Evolutionary conservation across 2,329 filamentous ascomycete species (phyloP), one percentile per base, ranked within the genome.

Genomic region (Nigrograna mackinnonii): DNA sequence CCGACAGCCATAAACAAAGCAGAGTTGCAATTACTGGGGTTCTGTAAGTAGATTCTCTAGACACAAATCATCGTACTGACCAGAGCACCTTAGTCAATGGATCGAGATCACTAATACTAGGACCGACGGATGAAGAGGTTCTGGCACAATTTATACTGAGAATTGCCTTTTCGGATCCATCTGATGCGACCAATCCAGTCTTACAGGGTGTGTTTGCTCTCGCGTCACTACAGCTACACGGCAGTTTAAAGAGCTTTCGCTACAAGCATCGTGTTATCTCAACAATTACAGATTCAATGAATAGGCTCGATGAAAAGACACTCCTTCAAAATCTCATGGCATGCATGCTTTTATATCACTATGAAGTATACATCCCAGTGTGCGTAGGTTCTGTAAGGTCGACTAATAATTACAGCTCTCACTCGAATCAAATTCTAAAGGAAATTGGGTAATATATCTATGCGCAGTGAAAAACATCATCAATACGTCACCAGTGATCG

Each of bases 381-480:
- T 21, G 17, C 22, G 34, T 34, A 35, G 20, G n/a, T 19, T 28
- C 35, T 21, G 5, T 13, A 22, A 26, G n/a, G 31, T 46, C 24
- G 34, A 35, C 43, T 43, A 32, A 43, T 32, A 14, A 37, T 43
- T 12, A 20, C 26, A 47, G 44, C 35, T 47, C n/a, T 41, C 41
- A 35, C 41, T 44, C 35, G 38, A 44, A 39, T 44, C 41, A 18
- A 34, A 34, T 33, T 39, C 26, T 31, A 39, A 40, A 35, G 47
- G 44, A 18, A 43, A 14, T 13, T 50, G 47, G 47, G 44, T 47
- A 14, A 40, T 22, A 12, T 50, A 34, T 33, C 16, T 50, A 13
- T 50, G 47, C 38, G 44, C 47, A 31, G 47, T 47, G 38, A 50
- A 50, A 32, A 35, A 24, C 12, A 50, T 50, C 30, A 47, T 50